Evolutionary conservation across 2,329 filamentous ascomycete genomes (phyloP).

Genomic region (Stachybotrys elegans): DNA sequence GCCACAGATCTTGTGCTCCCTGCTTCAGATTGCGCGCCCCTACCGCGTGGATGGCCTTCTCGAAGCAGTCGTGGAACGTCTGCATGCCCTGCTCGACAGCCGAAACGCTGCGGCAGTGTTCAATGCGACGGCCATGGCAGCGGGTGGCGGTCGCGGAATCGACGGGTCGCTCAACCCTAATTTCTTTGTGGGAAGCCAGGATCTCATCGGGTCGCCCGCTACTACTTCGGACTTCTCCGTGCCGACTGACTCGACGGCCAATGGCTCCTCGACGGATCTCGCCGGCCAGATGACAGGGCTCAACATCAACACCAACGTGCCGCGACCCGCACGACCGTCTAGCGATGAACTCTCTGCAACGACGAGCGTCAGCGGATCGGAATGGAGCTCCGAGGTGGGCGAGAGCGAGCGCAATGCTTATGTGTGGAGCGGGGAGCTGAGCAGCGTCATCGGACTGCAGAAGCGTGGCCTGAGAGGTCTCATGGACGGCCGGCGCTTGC

Average conservation of each 20-base stretch:
- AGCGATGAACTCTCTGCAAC: slow-evolving; percentile 46
- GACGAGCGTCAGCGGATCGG: slow-evolving; percentile 47
- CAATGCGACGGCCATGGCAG: slow-evolving; percentile 97
- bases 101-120: slow-evolving; percentile 95
- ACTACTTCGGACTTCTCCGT: slow-evolving; percentile 28
- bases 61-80: slow-evolving; percentile 85
- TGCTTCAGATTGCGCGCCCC: slow-evolving; percentile 86
- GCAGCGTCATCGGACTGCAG: slow-evolving; percentile 89
- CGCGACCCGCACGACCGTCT: slow-evolving; percentile 28
- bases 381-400: slow-evolving; percentile 52
- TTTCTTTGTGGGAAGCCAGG: slow-evolving; percentile 49
- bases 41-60: slow-evolving; percentile 91
- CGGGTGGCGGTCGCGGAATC: slow-evolving; percentile 82
- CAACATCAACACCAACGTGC: slow-evolving; percentile 43
- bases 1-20: slow-evolving; percentile 90
- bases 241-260: slow-evolving; percentile 19
- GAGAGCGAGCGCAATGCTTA: slow-evolving; percentile 43
- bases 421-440: slow-evolving; percentile 75
- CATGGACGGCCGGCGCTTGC: slow-evolving; percentile 88
- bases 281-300: slow-evolving; percentile 32
- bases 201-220: slow-evolving; percentile 31
- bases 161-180: slow-evolving; percentile 62
- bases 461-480: slow-evolving; percentile 86
- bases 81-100: slow-evolving; percentile 85
- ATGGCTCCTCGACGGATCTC: slow-evolving; percentile 25